These are phyloP conservation scores for Curvularia spicifera DNA, from an alignment of 2,329 filamentous ascomycete genomes.

Conservation along the genomic window DNA sequence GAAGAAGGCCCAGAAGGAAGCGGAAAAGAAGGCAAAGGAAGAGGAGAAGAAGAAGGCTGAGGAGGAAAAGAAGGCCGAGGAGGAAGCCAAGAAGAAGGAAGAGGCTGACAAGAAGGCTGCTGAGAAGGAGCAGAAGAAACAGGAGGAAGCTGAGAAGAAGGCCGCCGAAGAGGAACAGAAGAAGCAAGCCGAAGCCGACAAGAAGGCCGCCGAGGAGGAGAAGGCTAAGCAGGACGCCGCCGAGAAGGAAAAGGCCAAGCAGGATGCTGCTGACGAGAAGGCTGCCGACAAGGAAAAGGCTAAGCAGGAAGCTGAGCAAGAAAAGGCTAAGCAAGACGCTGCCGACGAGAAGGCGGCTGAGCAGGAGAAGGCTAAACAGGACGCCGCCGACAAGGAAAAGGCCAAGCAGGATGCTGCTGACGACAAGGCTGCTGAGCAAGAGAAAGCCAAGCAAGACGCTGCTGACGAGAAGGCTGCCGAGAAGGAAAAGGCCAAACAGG, in stretches of 20 bases:
- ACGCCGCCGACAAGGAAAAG: slow-evolving; percentile 3
- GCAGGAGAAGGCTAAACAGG: slow-evolving; percentile 5
- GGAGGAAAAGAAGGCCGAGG: slow-evolving; percentile 9
- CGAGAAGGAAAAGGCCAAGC: slow-evolving; percentile 2
- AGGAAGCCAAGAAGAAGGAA: slow-evolving; percentile 1
- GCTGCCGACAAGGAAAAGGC: not conserved
- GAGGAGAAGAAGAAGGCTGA: slow-evolving; percentile 7
- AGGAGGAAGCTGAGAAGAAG: slow-evolving; percentile 7
- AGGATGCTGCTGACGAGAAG: not conserved
- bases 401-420: slow-evolving; percentile 5
- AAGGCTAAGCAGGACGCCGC: slow-evolving; percentile 10
- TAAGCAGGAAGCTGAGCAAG: not conserved
- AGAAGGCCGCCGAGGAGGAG: slow-evolving; percentile 2
- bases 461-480: not conserved
- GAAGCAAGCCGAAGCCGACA: slow-evolving; percentile 2
- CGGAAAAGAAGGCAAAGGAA: not conserved
- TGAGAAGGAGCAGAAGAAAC: slow-evolving; percentile 5
- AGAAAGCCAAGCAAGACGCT: not conserved
- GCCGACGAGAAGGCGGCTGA: slow-evolving; percentile 2
- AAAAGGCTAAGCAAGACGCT: not conserved
- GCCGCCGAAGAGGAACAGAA: slow-evolving; percentile 1
- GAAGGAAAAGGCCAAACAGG: not conserved
- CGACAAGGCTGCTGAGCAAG: slow-evolving; percentile 3
- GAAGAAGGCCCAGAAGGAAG: slow-evolving; percentile 2
- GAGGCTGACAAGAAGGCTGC: slow-evolving; percentile 3